These are phyloP conservation scores for Musa troglodytarum DNA, from an alignment of 176 grass and related monocot species.

Conservation along the genomic window DNA sequence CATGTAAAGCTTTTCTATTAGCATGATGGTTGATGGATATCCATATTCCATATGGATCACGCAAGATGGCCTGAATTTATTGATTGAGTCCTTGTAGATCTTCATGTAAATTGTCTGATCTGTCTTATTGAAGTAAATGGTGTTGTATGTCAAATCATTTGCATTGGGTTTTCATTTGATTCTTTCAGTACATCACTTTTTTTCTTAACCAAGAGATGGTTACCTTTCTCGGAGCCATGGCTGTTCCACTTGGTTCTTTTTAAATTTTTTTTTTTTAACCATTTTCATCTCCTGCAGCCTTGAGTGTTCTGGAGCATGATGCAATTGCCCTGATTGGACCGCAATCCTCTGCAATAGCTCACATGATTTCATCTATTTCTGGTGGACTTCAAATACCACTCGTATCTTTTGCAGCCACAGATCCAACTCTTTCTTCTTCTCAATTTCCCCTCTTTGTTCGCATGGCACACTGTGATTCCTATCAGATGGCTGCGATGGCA, in stretches of 20 bases:
- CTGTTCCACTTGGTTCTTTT: background rate
- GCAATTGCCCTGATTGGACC: constrained; percentile 63
- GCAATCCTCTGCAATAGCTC: constrained; percentile 60
- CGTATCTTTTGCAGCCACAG: constrained; percentile 73
- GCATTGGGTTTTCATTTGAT: background rate
- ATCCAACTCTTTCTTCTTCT: constrained; percentile 51
- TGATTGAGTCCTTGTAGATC: background rate
- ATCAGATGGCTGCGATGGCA: constrained; percentile 20
- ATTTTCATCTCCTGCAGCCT: constrained; percentile 24
- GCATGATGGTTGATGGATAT: background rate
- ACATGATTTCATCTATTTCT: constrained; percentile 57
- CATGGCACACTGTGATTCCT: constrained; percentile 12
- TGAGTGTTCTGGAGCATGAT: constrained; percentile 56
- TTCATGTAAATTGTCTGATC: background rate
- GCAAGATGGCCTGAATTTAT: background rate
- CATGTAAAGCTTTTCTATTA: background rate
- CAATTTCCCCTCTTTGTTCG: constrained; percentile 18
- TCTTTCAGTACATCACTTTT: background rate
- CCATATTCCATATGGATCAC: background rate
- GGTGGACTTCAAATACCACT: constrained; percentile 65
- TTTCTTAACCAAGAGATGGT: too few species aligned
- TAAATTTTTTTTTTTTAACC: background rate
- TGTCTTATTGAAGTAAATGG: background rate
- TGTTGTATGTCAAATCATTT: background rate
- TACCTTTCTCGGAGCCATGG: background rate